Base-by-base conservation (phyloP, 129 eudicot genomes). In the Cynara cardunculus region DNA sequence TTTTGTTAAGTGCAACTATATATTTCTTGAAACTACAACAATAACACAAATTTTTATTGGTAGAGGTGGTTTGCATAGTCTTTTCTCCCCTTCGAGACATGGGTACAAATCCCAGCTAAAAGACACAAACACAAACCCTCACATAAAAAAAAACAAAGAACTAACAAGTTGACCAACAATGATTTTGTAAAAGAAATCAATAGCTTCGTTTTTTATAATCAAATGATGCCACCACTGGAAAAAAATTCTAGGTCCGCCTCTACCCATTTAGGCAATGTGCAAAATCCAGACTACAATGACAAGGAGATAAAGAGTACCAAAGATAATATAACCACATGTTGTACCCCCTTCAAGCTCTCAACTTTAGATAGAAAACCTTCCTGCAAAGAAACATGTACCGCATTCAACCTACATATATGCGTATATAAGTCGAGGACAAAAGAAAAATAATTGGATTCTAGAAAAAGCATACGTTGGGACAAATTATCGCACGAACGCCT, bases 401-500 rank as follows among this genome's bases (percentile, higher is more conserved):
- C 61, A 64, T 41, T 78, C 49, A 69, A 74, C 79, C 75, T 74
- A 44, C 67, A 32, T 80, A 74, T 64, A 80, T 30, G 78, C 18
- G 13, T 5, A 9, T 62, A 56, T 56, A 70, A 80, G 39, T 62
- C 35, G 34, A 74, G 28, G 37, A 83, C 28, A 30, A 73, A 49
- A 61, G 49, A 26, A 64, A 68, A 65, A 77, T 24, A 71, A 35
- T 41, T 25, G 35, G 75, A 71, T 8, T 74, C 21, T 37, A 19
- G 66, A 69, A 44, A 25, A 18, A 69, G 73, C 94, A 79, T 92
- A 95, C 99, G 66, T 61, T 86, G 65, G 97, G 91, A 85, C 99
- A 92, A 78, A 95, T 90, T 53, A 95, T 74, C 59, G 99, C 88
- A 31, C 97, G 91, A 75, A 89, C 94, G 5, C 99, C 97, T 85